Conservation (phyloP, 129 eudicot species). For the Silybum marianum region DNA sequence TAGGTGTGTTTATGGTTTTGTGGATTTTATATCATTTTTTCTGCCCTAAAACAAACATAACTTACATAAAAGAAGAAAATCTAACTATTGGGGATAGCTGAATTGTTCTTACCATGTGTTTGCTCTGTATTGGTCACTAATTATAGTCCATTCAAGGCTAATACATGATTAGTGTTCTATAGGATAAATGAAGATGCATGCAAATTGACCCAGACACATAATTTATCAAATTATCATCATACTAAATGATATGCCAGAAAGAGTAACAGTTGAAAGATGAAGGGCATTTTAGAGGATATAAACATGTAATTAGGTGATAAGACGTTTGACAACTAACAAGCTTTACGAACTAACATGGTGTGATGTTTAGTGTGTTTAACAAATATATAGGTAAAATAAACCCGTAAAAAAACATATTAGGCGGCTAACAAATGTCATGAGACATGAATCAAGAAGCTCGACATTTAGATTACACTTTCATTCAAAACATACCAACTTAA, state of each 20-base stretch:
- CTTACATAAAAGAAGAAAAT: background rate
- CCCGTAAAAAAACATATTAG: background rate
- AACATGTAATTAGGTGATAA: conserved; percentile 8
- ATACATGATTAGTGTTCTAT: too few species aligned
- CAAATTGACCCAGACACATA: background rate
- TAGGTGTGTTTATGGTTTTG: background rate
- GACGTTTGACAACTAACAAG: conserved; percentile 14
- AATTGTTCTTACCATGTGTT: background rate
- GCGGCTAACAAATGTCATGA: background rate
- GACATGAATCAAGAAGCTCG: background rate
- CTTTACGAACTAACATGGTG: conserved; percentile 4
- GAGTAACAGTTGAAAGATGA: background rate
- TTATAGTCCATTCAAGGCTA: background rate
- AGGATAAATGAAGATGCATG: background rate
- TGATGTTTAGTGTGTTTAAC: conserved; percentile 2
- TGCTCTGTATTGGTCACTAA: background rate
- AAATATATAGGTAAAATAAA: background rate
- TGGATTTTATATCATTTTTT: background rate
- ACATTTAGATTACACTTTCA: background rate
- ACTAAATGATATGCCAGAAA: background rate
- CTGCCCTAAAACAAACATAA: background rate
- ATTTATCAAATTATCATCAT: background rate
- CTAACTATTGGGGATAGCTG: background rate
- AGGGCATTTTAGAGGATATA: background rate
- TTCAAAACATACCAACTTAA: background rate